These are phyloP conservation scores for Calocera viscosa DNA, from an alignment of 768 basidiomycete genomes.

Conservation along the genomic window DNA sequence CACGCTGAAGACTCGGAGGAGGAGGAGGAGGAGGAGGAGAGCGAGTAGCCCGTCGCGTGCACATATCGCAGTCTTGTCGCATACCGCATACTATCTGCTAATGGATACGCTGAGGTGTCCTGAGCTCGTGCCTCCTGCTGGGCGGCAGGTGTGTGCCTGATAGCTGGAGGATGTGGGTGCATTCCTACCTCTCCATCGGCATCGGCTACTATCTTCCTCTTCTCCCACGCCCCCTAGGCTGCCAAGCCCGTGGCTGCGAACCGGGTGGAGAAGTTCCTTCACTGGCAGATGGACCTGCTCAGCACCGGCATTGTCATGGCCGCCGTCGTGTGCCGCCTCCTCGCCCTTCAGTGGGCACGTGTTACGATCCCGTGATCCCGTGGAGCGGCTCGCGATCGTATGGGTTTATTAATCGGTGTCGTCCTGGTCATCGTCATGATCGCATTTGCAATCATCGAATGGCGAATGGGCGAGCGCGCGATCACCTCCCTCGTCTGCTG, in stretches of 20 bases:
- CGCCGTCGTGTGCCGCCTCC: slow-evolving; percentile 1
- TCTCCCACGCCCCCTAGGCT: slow-evolving; percentile 22
- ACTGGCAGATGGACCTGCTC: not conserved
- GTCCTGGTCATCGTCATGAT: slow-evolving; percentile 23
- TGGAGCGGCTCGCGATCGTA: not conserved
- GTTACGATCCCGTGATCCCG: not conserved
- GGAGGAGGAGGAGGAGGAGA: slow-evolving; percentile 21
- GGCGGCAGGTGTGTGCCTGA: too few relatives aligned
- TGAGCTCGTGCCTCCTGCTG: too few relatives aligned
- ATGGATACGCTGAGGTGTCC: too few relatives aligned
- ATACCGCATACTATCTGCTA: too few relatives aligned
- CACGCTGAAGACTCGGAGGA: slow-evolving; percentile 28
- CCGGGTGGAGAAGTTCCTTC: not conserved
- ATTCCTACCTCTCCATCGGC: slow-evolving; percentile 26
- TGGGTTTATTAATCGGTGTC: not conserved
- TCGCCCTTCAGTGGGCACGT: slow-evolving; percentile 11
- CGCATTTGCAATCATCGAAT: slow-evolving; percentile 28
- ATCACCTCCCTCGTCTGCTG: slow-evolving; percentile 30
- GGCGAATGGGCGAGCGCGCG: slow-evolving; percentile 26
- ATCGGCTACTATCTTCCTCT: slow-evolving; percentile 23
- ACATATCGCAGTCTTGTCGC: too few relatives aligned
- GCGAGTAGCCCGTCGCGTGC: not conserved
- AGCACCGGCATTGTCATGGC: not conserved
- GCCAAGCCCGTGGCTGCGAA: not conserved
- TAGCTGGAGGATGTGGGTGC: too few relatives aligned